Percentiles rank a stretch among this genome's conserved stretches.
phyloP scores from a whole-genome alignment of 169 alveolate genomes.

The Cyclospora cayetanensis region DNA sequence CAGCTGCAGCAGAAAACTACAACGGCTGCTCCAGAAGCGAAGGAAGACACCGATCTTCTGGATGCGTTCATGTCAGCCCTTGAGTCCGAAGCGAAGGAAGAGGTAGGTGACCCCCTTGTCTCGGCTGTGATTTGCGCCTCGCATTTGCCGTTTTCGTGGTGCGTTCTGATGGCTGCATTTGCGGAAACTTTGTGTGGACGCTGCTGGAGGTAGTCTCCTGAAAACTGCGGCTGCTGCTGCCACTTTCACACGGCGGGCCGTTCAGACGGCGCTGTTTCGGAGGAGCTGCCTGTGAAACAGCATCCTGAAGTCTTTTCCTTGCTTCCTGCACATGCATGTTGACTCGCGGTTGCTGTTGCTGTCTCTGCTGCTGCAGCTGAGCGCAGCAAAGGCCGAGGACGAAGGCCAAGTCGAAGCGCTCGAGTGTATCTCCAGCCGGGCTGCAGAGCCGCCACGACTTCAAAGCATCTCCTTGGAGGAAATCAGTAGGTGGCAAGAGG shows the following conservation, averaged over 20 bases:
- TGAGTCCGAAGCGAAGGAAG: constrained; percentile 72
- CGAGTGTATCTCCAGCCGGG: constrained; percentile 49
- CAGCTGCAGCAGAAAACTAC: constrained; percentile 42
- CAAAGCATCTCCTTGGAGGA: constrained; percentile 68
- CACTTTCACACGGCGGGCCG: too few relatives aligned
- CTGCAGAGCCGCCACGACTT: constrained; percentile 3
- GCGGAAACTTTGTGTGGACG: not conserved
- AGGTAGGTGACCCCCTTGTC: constrained; percentile 7
- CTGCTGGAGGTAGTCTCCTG: not conserved
- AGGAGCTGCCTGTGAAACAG: too few relatives aligned
- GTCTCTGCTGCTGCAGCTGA: constrained; percentile 56
- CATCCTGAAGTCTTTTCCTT: too few relatives aligned
- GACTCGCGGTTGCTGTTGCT: not conserved
- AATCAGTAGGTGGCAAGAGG: constrained; percentile 65
- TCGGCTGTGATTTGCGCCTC: not conserved
- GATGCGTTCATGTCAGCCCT: constrained; percentile 73
- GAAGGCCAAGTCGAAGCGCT: constrained; percentile 52
- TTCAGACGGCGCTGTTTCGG: too few relatives aligned
- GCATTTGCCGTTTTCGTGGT: too few relatives aligned
- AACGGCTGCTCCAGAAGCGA: constrained; percentile 16
- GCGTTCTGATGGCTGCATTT: too few relatives aligned
- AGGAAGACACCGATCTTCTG: constrained; percentile 43
- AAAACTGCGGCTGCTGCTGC: too few relatives aligned
- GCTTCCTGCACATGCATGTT: not conserved
- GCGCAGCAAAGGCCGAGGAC: constrained; percentile 69